Evolutionary conservation across 805 yeast species (phyloP), one percentile per base, ranked within the genome.

Genomic region (Pichia scutulata): DNA sequence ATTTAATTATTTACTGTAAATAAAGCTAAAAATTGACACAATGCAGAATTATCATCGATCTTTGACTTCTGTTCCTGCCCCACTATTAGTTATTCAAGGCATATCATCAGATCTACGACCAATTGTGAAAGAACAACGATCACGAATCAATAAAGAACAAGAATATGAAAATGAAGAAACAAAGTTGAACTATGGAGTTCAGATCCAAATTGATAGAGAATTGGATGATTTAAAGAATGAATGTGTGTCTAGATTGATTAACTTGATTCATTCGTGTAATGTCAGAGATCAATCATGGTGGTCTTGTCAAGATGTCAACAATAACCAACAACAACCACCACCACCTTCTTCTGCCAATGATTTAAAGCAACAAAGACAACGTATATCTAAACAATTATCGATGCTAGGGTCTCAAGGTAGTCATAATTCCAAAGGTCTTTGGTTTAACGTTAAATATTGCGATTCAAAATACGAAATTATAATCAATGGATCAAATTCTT

Each of bases 31-130:
- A 13, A 13, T 28, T 12, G 7, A 2, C 33, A 28, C 19, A 5
- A 33, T 33, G 37, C 37, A 33, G n/a, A 33, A 10, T 13, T 72
- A 69, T 52, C 73, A 73, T 5, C 41, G 54, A 0, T 70, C 68
- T 41, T 54, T 65, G 37, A 61, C 70, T 1, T 47, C 64, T 1
- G 62, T 71, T 25, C 56, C 66, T 43, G 62, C 71, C 0, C 78
- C 78, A 0, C 54, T 74, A 47, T 69, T 74, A 22, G 58, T 68
- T 1, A 53, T 74, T 2, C 78, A 74, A 51, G 78, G 78, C 1
- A 53, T 74, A 5, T 74, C 50, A 1, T 18, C 25, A 14, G 21
- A 39, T 9, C 19, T 49, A 39, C 41, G 49, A 6, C 57, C 54
- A 8, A 33, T 22, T 21, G 10, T 18, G 3, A 14, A 13, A 4